A percentile compares a stretch with the other conserved stretches of the same genome.
These are phyloP conservation scores for Mallotus japonicus DNA, from an alignment of 441 rosid genomes.

Conservation along the genomic window DNA sequence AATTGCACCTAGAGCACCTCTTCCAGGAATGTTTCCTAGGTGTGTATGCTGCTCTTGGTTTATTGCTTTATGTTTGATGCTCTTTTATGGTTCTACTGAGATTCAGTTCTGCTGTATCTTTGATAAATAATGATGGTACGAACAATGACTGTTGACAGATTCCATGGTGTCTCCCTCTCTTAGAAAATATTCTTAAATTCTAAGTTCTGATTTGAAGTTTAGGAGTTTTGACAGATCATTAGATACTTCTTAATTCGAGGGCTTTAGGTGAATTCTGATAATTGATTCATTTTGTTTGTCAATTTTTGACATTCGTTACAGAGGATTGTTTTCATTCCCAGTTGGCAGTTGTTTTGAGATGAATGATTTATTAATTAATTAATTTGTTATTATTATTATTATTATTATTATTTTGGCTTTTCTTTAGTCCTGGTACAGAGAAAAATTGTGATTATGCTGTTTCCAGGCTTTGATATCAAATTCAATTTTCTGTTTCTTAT, in stretches of 20 bases:
- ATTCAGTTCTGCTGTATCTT: conserved; percentile 7
- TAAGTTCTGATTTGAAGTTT: conserved; percentile 9
- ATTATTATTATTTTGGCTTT: background rate
- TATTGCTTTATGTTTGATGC: background rate
- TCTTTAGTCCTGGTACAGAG: background rate
- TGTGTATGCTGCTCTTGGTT: conserved; percentile 22
- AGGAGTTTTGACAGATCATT: conserved; percentile 1
- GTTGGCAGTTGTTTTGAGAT: background rate
- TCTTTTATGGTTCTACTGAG: background rate
- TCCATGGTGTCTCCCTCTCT: conserved; percentile 1
- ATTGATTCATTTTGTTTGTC: conserved; percentile 1
- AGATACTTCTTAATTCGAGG: conserved; percentile 5
- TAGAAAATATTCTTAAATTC: conserved; percentile 19
- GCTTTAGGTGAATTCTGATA: conserved; percentile 3
- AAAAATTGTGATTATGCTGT: background rate
- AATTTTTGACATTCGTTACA: background rate
- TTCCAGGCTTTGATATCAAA: background rate
- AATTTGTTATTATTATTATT: too few relatives aligned
- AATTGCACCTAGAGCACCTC: conserved; percentile 61
- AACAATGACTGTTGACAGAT: conserved; percentile 22
- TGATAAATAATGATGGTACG: background rate
- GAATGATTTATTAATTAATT: background rate
- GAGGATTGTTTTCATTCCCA: background rate
- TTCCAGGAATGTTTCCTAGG: conserved; percentile 63
- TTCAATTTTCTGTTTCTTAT: too few relatives aligned